Conservation (phyloP, 1,139 yeast genomes). For the Hanseniaspora uvarum region DNA sequence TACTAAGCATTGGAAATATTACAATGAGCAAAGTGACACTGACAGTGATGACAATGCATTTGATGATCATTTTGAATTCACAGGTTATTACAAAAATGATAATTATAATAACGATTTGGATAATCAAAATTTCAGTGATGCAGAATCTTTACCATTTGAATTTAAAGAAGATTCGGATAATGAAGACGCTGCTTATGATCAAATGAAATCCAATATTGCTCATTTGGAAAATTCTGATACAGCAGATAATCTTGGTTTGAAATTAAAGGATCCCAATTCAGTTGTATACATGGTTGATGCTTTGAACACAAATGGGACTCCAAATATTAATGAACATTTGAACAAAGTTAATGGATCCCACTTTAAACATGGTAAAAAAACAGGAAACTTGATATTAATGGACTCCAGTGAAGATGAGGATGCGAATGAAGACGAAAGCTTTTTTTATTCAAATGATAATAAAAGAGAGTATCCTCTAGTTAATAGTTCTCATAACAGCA, state of each 20-base stretch:
- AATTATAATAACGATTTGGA: conserved; percentile 9
- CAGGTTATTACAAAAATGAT: conserved; percentile 15
- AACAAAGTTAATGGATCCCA: background rate
- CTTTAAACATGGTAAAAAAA: background rate
- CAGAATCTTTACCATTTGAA: conserved; percentile 28
- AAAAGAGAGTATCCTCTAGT: background rate
- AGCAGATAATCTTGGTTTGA: background rate
- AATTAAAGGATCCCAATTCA: background rate
- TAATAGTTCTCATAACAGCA: background rate
- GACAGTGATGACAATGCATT: background rate
- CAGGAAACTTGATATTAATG: background rate
- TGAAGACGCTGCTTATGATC: background rate
- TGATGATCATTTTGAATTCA: conserved; percentile 18
- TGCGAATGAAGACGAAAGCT: background rate
- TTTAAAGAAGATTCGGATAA: conserved; percentile 25
- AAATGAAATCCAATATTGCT: background rate
- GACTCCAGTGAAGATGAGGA: conserved; percentile 14
- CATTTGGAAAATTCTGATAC: background rate
- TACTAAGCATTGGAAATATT: conserved; percentile 2
- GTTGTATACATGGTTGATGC: conserved; percentile 11
- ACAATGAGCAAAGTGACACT: conserved; percentile 6
- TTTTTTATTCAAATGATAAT: background rate
- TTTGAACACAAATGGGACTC: background rate
- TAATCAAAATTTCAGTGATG: conserved; percentile 19
- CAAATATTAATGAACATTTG: background rate